A percentile compares a stretch with the other conserved stretches of the same genome.
Conservation (phyloP, 108 stramenopile species). For the Nitzschia palea region DNA sequence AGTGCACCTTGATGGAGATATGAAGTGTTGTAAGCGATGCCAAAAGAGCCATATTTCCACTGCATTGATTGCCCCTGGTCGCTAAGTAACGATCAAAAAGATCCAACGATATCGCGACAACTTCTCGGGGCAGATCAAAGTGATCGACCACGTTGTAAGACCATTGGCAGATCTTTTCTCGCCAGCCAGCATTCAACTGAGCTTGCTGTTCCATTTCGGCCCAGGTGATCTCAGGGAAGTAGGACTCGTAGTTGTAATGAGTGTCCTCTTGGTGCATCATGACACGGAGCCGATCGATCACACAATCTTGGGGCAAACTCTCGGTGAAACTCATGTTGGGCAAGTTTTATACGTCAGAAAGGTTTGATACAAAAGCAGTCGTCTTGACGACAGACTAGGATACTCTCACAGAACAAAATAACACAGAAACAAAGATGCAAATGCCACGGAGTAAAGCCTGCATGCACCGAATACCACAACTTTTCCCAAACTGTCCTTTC, state of each 20-base stretch:
- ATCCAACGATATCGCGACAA: slow-evolving; percentile 64
- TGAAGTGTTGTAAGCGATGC: slow-evolving; percentile 68
- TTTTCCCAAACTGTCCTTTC: too few species aligned
- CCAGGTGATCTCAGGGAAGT: slow-evolving; percentile 4
- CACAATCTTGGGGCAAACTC: slow-evolving; percentile 9
- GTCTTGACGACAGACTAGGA: too few species aligned
- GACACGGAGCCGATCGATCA: slow-evolving; percentile 24
- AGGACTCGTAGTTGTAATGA: slow-evolving; percentile 9
- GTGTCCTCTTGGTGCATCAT: slow-evolving; percentile 29
- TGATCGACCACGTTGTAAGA: slow-evolving; percentile 84
- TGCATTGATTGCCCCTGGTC: slow-evolving; percentile 62
- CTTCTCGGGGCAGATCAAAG: slow-evolving; percentile 75
- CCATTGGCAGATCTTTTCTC: slow-evolving; percentile 85
- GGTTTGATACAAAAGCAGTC: too few species aligned
- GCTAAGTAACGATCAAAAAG: slow-evolving; percentile 82
- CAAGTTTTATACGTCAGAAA: too few species aligned
- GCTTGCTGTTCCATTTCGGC: slow-evolving; percentile 9
- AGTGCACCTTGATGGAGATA: slow-evolving; percentile 76
- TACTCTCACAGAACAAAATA: too few species aligned
- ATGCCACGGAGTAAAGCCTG: too few species aligned
- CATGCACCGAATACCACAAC: too few species aligned
- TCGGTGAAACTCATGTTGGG: slow-evolving; percentile 5
- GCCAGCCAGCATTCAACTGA: slow-evolving; percentile 46
- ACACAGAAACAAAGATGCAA: too few species aligned
- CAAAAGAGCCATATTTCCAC: slow-evolving; percentile 61